Base-by-base conservation (phyloP, 164 flowering plant species). In the Taxillus chinensis region DNA sequence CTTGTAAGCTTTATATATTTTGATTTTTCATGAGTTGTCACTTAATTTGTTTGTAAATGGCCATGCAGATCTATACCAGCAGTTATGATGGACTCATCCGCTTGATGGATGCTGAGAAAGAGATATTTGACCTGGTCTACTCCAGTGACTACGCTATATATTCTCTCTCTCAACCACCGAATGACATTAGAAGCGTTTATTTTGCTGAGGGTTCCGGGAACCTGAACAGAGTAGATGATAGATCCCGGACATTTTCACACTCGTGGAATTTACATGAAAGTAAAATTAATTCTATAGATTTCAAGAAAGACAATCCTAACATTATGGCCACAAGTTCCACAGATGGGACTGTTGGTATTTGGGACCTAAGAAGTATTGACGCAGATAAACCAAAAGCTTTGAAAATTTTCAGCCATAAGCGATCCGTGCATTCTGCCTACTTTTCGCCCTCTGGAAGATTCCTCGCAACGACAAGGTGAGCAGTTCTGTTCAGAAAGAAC, bases 281-380 rank as follows among this genome's bases (percentile, higher is more conserved):
- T 49, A 80, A 95, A 74, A 88, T 93, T 67, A 93, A 88, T 70
- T 71, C 96, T 55, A 80, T 93, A 60, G 89, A 90, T 67, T 93
- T 88, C 54, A 83, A 76, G 64, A 45, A 83, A 16, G 69, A 65
- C 41, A 86, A 84, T 64, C 73, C 75, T 9, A 74, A 83, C 51
- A 61, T 85, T 15, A 75, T 93, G 88, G 92, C 85, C 13, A 93
- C 98, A 54, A 86, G 98, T 72, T 93, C 97, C 61, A 56, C 86
- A 5, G 96, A 93, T 82, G 86, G 84, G 37, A 84, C 83, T 68
- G 96, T 86, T 55, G 79, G 95, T 73, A 75, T 90, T 50, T 93
- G 98, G 98, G 97, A 93, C 76, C 68, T 90, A 78, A 88, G 98
- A 75, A 70, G 62, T 40, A 73, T 82, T 27, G 40, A 17, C 55